Evolutionary conservation across 176 grass and related monocot genomes (phyloP).

Genomic region (Dendrocalamus sinicus): DNA sequence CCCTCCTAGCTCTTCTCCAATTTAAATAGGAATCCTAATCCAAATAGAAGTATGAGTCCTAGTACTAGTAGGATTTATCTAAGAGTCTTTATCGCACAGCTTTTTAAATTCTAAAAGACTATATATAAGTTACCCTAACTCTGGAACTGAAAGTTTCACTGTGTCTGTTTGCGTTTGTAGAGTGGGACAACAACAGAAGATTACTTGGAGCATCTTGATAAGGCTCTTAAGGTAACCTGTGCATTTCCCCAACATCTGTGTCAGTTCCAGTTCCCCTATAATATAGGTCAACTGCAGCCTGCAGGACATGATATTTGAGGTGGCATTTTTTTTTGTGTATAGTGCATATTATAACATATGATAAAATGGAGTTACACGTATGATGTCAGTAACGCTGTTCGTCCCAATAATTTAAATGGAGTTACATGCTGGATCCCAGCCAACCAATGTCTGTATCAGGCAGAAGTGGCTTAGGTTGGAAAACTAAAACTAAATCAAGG

Average conservation of each 20-base stretch:
- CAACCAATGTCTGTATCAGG: not conserved
- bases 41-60: no score
- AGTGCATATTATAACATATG: not conserved
- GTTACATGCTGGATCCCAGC: not conserved
- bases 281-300: not conserved
- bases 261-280: not conserved
- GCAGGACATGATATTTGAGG: not conserved
- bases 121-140: no score
- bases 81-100: no score
- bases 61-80: no score
- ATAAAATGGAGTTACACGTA: not conserved
- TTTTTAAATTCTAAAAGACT: no score
- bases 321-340: not conserved
- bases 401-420: not conserved
- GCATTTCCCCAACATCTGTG: no score
- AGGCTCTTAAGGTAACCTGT: conserved; percentile 57
- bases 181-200: conserved; percentile 64
- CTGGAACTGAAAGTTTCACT: not conserved
- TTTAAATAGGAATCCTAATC: no score
- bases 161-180: conserved; percentile 39
- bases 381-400: not conserved
- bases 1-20: no score
- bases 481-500: not conserved
- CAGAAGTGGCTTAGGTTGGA: not conserved
- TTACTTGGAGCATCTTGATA: conserved; percentile 68